A percentile compares a stretch with the other conserved stretches of the same genome.
phyloP scores from a whole-genome alignment of 805 yeast species.

The Candida montana region DNA sequence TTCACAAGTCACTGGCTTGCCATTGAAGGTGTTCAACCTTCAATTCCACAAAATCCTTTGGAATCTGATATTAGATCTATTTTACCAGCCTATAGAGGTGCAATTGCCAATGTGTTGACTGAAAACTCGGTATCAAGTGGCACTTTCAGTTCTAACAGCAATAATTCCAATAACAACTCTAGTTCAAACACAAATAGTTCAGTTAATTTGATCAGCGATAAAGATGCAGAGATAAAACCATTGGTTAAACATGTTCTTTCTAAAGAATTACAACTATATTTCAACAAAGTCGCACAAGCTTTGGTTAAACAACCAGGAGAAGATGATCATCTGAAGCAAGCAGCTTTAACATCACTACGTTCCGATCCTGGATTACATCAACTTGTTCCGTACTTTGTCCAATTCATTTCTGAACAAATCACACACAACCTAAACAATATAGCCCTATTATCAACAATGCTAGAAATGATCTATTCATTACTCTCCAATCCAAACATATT shows the following conservation, averaged over 20 bases:
- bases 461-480: conserved; percentile 82
- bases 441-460: conserved; percentile 69
- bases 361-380: conserved; percentile 97
- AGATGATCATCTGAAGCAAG: conserved; percentile 50
- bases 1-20: conserved; percentile 98
- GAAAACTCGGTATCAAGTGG: conserved; percentile 35
- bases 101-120: conserved; percentile 59
- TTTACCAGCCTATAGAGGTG: conserved; percentile 79
- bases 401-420: conserved; percentile 91
- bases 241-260: conserved; percentile 92
- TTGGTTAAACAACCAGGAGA: conserved; percentile 50
- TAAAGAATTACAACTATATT: conserved; percentile 87
- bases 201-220: conserved; percentile 14
- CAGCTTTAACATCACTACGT: conserved; percentile 79
- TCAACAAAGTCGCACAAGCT: conserved; percentile 83
- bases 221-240: conserved; percentile 70
- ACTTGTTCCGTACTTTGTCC: conserved; percentile 92
- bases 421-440: conserved; percentile 79
- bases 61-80: conserved; percentile 70
- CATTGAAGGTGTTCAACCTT: conserved; percentile 97
- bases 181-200: conserved; percentile 4
- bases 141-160: conserved; percentile 16
- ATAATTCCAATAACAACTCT: conserved; percentile 5
- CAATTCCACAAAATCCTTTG: conserved; percentile 91
- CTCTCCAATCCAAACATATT: conserved; percentile 79